Evolutionary conservation across 805 yeast genomes (phyloP), one percentile per base, ranked within the genome.

Genomic region (Lachancea quebecensis): DNA sequence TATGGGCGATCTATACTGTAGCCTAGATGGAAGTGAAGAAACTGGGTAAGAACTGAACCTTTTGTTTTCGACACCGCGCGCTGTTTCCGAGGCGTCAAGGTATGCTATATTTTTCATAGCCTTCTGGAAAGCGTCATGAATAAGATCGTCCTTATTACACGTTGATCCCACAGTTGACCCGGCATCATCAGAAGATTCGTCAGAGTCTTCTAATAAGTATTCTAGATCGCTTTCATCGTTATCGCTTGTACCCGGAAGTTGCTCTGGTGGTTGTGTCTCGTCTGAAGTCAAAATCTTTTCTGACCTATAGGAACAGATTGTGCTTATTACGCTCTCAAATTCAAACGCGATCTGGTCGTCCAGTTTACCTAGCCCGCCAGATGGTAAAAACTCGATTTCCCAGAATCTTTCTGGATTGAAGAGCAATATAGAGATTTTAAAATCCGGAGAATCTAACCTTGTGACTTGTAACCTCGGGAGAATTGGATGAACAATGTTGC

Each of bases 381-480:
- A 16, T 3, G 66, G 57, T 17, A 58, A 52, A 44, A 69, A 54
- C 15, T 57, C 66, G 37, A 80, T 67, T 27, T 75, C 71, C 95
- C 95, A 86, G 61, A 78, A 84, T 54, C 91, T 67, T 50, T 79
- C 82, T 0, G 95, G 95, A 54, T 84, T 85, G 25, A 77, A 78
- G 46, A 86, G 70, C 0, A 88, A 81, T 14, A 85, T 59, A 2
- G 82, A 70, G 52, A 81, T 82, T 14, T 48, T 52, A 30, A 21
- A 45, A 9, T 30, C 52, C 73, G 75, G 41, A 68, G 69, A 39
- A 47, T 50, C 67, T 65, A 10, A 74, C 70, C 53, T 85, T 67
- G 48, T 83, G 2, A 86, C 69, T 53, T 78, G 75, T 44, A 82
- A 60, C 49, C 73, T 76, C 3, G 88, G 86, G 42, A 86, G 65